phyloP scores from a whole-genome alignment of 2,329 filamentous ascomycete genomes.

The Fusarium mundagurra region DNA sequence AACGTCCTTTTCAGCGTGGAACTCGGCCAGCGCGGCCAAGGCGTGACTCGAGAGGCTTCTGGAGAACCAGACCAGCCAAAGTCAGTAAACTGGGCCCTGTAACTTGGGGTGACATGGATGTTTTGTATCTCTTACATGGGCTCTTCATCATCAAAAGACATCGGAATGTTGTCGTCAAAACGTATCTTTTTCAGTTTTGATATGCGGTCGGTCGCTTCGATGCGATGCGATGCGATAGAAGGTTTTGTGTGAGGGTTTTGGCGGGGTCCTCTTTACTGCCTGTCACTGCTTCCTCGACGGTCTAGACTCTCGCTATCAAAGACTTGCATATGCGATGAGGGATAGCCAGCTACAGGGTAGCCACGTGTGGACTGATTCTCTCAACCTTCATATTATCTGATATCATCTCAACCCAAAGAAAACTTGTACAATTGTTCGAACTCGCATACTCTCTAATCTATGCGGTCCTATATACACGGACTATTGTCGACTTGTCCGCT shows the following conservation, averaged over 20 bases:
- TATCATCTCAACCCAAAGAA: conserved; percentile 37
- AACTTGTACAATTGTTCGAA: conserved; percentile 46
- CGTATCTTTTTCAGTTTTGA: neutral
- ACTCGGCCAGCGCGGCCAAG: conserved; percentile 75
- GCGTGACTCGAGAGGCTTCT: conserved; percentile 71
- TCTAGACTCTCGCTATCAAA: conserved; percentile 5
- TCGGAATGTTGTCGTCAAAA: conserved; percentile 24
- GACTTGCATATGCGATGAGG: neutral
- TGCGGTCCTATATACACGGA: conserved; percentile 47
- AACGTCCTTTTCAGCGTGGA: conserved; percentile 77
- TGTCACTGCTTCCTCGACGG: neutral
- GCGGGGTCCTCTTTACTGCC: conserved; percentile 24
- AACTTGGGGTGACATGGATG: neutral
- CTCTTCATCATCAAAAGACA: conserved; percentile 57
- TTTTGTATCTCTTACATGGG: conserved; percentile 51
- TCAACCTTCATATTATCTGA: neutral
- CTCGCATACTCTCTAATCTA: conserved; percentile 45
- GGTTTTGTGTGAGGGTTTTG: conserved; percentile 26
- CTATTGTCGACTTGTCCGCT: conserved; percentile 35
- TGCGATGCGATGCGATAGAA: neutral
- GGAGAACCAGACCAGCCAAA: neutral
- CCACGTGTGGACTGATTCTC: neutral
- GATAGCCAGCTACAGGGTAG: conserved; percentile 32
- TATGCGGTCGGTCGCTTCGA: neutral
- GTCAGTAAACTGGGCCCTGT: conserved; percentile 11